phyloP scores from a whole-genome alignment of 2,329 filamentous ascomycete species.

The Ceratocystiopsis minuta region DNA sequence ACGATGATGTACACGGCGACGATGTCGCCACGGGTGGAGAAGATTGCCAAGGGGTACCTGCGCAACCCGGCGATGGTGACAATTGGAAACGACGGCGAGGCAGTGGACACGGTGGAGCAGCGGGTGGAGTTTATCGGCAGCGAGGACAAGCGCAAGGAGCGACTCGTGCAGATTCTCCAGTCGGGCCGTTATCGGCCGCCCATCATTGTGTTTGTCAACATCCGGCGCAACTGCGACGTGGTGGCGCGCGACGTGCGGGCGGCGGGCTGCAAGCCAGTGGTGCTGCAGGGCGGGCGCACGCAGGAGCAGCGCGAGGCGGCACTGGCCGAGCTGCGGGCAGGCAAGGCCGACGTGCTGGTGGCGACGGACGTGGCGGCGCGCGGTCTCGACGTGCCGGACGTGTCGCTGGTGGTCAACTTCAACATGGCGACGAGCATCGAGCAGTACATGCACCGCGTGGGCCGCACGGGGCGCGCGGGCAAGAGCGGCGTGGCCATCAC shows the following conservation, averaged over 20 bases:
- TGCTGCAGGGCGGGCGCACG: constrained; percentile 86
- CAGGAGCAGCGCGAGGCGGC: constrained; percentile 96
- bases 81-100: constrained; percentile 86
- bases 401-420: constrained; percentile 91
- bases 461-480: constrained; percentile 89
- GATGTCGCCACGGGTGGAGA: constrained; percentile 83
- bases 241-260: constrained; percentile 86
- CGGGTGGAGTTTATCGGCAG: constrained; percentile 79
- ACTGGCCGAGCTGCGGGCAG: constrained; percentile 64
- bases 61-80: constrained; percentile 84
- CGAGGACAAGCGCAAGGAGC: constrained; percentile 93
- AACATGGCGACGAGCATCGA: constrained; percentile 94
- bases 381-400: constrained; percentile 94
- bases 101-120: constrained; percentile 94
- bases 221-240: constrained; percentile 96
- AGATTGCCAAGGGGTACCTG: constrained; percentile 92
- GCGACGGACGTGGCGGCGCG: constrained; percentile 89
- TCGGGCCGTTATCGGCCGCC: constrained; percentile 68
- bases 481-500: constrained; percentile 95
- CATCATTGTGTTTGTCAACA: constrained; percentile 99
- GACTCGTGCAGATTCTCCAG: constrained; percentile 73
- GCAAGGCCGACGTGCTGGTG: constrained; percentile 71
- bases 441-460: constrained; percentile 89
- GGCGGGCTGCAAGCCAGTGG: constrained; percentile 81
- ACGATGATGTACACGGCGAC: constrained; percentile 99